These are phyloP conservation scores for Nemania abortiva DNA, from an alignment of 2,329 filamentous ascomycete genomes.

Conservation along the genomic window DNA sequence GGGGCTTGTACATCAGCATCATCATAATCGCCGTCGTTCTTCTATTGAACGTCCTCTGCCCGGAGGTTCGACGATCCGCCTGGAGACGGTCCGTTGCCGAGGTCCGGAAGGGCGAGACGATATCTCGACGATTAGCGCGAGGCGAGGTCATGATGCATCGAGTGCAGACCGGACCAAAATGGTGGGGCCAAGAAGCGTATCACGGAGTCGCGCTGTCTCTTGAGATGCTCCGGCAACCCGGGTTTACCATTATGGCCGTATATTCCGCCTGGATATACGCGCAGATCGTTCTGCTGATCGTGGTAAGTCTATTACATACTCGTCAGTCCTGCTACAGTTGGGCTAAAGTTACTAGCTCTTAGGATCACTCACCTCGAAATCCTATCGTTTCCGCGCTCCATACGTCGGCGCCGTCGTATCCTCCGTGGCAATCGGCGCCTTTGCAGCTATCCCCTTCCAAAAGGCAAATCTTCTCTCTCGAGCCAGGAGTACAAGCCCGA, in stretches of 20 bases:
- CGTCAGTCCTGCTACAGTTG: constrained; percentile 11
- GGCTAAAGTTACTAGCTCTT: constrained; percentile 60
- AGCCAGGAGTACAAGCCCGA: constrained; percentile 67
- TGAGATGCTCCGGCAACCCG: constrained; percentile 79
- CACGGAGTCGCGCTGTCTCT: constrained; percentile 75
- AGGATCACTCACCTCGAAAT: constrained; percentile 76
- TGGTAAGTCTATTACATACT: constrained; percentile 52
- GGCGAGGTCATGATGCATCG: constrained; percentile 84
- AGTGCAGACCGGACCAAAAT: constrained; percentile 75
- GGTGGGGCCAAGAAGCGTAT: constrained; percentile 82
- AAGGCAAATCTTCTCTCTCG: constrained; percentile 78
- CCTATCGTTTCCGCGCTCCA: constrained; percentile 73
- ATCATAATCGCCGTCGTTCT: constrained; percentile 74
- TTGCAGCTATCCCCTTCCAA: constrained; percentile 78
- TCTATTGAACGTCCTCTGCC: constrained; percentile 76
- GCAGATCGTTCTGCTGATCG: constrained; percentile 78
- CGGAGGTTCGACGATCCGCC: constrained; percentile 77
- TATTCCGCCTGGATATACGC: constrained; percentile 85
- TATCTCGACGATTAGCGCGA: constrained; percentile 71
- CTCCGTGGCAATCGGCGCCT: constrained; percentile 74
- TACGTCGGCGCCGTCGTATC: constrained; percentile 75
- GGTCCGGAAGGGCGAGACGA: constrained; percentile 64
- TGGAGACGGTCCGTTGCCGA: constrained; percentile 77
- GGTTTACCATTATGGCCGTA: constrained; percentile 77
- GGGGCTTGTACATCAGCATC: constrained; percentile 82